These are phyloP conservation scores for Candida insectorum DNA, from an alignment of 805 yeast species.

Conservation along the genomic window DNA sequence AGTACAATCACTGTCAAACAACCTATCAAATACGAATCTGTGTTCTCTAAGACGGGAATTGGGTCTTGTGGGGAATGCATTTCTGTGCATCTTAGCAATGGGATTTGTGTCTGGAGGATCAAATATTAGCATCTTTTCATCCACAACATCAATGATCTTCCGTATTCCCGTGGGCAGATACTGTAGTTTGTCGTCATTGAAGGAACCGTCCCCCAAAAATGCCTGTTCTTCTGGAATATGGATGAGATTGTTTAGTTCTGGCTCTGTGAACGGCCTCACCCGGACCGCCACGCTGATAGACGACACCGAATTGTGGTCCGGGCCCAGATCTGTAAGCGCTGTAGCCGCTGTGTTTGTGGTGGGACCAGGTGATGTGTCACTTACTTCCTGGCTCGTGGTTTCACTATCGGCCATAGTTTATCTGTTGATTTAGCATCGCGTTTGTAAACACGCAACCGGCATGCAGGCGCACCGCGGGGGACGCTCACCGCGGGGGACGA, in stretches of 20 bases:
- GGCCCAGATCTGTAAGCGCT: too few species aligned
- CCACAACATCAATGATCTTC: constrained; percentile 74
- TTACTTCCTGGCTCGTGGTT: too few species aligned
- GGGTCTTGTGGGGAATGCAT: constrained; percentile 35
- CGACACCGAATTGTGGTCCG: too few species aligned
- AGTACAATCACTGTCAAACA: constrained; percentile 62
- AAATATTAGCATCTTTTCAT: constrained; percentile 79
- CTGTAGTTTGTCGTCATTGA: constrained; percentile 14
- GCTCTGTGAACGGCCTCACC: constrained; percentile 74
- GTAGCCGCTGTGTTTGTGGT: too few species aligned
- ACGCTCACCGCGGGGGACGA: too few species aligned
- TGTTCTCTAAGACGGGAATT: constrained; percentile 62
- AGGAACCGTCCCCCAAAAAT: constrained; percentile 56
- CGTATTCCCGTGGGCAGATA: constrained; percentile 52
- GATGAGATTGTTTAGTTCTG: constrained; percentile 51
- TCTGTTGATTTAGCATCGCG: too few species aligned
- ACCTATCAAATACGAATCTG: constrained; percentile 74
- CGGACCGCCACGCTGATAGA: constrained; percentile 77
- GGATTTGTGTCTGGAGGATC: constrained; percentile 81
- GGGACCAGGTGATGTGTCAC: too few species aligned
- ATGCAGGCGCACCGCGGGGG: too few species aligned
- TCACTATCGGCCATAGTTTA: too few species aligned
- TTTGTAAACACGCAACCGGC: too few species aligned
- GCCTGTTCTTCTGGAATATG: constrained; percentile 33
- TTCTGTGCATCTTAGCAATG: constrained; percentile 45